Evolutionary conservation across 2,329 filamentous ascomycete genomes (phyloP).

Genomic region (Gyromitra esculenta): DNA sequence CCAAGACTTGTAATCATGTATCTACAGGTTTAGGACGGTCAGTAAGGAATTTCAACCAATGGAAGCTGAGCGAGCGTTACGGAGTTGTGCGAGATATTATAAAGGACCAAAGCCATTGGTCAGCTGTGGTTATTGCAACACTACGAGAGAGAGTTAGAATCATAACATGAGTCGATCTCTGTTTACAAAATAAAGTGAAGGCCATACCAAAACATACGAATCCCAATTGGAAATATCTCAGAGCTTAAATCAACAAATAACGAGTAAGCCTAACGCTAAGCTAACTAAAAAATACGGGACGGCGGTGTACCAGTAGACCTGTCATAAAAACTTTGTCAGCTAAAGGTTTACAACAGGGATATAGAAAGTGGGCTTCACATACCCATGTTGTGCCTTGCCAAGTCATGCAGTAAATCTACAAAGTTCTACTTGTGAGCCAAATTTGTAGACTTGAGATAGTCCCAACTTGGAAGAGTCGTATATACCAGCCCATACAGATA

Average conservation of each 20-base stretch:
- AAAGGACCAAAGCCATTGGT: slow-evolving; percentile 63
- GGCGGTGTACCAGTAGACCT: slow-evolving; percentile 39
- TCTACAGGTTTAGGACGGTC: slow-evolving; percentile 54
- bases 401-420: slow-evolving; percentile 66
- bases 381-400: slow-evolving; percentile 65
- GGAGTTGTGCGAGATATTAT: slow-evolving; percentile 63
- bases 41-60: not conserved
- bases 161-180: not conserved
- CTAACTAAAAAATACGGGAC: not conserved
- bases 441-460: not conserved
- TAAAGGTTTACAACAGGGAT: not conserved
- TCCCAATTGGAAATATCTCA: slow-evolving; percentile 63
- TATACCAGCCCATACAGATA: slow-evolving; percentile 64
- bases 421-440: not conserved
- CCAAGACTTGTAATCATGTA: slow-evolving; percentile 66
- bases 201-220: slow-evolving; percentile 60
- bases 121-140: slow-evolving; percentile 62
- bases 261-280: slow-evolving; percentile 1
- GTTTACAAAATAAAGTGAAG: not conserved
- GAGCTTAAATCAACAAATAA: slow-evolving; percentile 58
- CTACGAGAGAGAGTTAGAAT: slow-evolving; percentile 49
- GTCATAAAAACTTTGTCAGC: not conserved
- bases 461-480: not conserved
- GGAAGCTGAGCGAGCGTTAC: slow-evolving; percentile 57
- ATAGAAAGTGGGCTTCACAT: slow-evolving; percentile 18